Evolutionary conservation across 106 monocot genomes (phyloP).

Genomic region (Dendrobium huoshanense): DNA sequence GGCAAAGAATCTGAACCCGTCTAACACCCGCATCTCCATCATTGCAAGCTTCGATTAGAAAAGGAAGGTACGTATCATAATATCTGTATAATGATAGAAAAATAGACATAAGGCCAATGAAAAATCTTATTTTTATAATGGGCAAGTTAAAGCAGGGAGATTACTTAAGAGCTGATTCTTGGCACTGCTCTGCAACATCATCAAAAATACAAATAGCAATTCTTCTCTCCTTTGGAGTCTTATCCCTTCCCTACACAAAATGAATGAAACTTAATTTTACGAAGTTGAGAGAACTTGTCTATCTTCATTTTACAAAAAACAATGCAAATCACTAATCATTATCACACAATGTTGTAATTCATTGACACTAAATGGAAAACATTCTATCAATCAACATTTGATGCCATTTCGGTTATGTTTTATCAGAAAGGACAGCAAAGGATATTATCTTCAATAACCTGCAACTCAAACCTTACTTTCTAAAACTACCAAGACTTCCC

Average conservation of each 20-base stretch:
- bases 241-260: slow-evolving; percentile 71
- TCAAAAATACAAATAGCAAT: slow-evolving; percentile 97
- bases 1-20: slow-evolving; percentile 34
- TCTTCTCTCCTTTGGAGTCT: slow-evolving; percentile 85
- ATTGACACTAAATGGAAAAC: too few relatives aligned
- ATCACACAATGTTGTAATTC: too few relatives aligned
- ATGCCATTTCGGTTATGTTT: too few relatives aligned
- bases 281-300: too few relatives aligned
- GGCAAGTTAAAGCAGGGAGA: background rate
- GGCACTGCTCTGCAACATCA: slow-evolving; percentile 95
- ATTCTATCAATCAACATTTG: too few relatives aligned
- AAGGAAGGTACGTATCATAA: slow-evolving; percentile 85
- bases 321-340: too few relatives aligned
- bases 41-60: slow-evolving; percentile 87
- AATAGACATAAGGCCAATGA: background rate
- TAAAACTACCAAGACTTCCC: too few relatives aligned
- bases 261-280: too few relatives aligned
- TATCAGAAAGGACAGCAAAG: too few relatives aligned
- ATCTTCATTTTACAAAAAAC: too few relatives aligned
- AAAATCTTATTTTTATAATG: background rate
- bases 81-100: slow-evolving; percentile 38
- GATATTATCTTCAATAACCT: too few relatives aligned
- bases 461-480: too few relatives aligned
- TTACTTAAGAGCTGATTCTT: slow-evolving; percentile 82
- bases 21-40: slow-evolving; percentile 86